These are phyloP conservation scores for Polymyxa betae DNA, from an alignment of 208 protist genomes.

Conservation along the genomic window DNA sequence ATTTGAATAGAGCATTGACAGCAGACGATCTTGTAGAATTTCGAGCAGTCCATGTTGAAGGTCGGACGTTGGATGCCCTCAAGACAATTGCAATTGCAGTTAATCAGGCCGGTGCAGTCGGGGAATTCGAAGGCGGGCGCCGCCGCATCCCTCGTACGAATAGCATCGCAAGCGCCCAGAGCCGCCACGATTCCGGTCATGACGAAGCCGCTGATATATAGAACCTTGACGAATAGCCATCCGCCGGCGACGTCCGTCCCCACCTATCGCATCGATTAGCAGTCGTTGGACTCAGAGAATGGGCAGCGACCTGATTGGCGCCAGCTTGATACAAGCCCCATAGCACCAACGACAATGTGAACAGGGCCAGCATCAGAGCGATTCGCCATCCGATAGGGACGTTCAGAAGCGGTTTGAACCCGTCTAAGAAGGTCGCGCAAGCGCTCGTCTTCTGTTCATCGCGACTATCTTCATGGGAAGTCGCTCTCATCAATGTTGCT, in stretches of 20 bases:
- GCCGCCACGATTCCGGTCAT: not conserved
- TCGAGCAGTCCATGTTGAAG: not conserved
- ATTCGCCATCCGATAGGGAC: not conserved
- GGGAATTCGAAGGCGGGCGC: not conserved
- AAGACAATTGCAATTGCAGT: not conserved
- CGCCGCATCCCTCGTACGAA: not conserved
- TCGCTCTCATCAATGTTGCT: not conserved
- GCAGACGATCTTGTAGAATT: slow-evolving; percentile 28
- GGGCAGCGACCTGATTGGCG: not conserved
- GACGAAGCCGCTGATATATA: slow-evolving; percentile 32
- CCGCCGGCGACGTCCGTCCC: not conserved
- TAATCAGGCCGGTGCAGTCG: not conserved
- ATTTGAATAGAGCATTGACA: slow-evolving; percentile 9
- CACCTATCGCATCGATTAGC: not conserved
- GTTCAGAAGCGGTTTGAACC: not conserved
- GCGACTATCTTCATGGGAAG: not conserved
- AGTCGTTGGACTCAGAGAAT: not conserved
- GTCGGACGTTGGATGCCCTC: not conserved
- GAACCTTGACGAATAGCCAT: slow-evolving; percentile 43
- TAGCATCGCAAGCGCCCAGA: not conserved
- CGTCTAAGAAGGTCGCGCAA: not conserved
- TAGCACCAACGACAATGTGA: slow-evolving; percentile 9
- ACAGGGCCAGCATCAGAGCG: not conserved
- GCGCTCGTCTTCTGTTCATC: not conserved
- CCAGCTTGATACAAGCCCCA: not conserved